Evolutionary conservation across 352 stramenopile genomes (phyloP).

Genomic region (Globisporangium ultimum): DNA sequence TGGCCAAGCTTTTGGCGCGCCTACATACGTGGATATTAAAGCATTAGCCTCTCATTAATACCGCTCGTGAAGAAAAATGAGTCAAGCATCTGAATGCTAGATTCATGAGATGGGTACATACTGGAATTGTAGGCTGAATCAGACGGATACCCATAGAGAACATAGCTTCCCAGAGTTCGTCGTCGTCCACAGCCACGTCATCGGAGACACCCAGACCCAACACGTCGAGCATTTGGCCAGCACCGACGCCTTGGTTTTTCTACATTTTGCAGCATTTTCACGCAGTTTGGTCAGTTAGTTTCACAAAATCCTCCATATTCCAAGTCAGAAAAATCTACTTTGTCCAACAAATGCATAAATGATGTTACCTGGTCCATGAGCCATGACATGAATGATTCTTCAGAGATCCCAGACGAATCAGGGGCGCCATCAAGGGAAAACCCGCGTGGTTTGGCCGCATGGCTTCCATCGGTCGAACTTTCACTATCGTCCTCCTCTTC

Average conservation of each 20-base stretch:
- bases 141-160: slow-evolving; percentile 82
- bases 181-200: slow-evolving; percentile 68
- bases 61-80: not conserved
- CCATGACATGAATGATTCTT: slow-evolving; percentile 82
- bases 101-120: slow-evolving; percentile 15
- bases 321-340: not conserved
- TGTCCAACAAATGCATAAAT: not conserved
- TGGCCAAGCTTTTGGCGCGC: slow-evolving; percentile 46
- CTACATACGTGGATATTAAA: slow-evolving; percentile 8
- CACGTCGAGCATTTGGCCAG: slow-evolving; percentile 72
- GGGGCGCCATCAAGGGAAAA: slow-evolving; percentile 8
- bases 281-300: not conserved
- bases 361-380: slow-evolving; percentile 43
- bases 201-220: slow-evolving; percentile 80
- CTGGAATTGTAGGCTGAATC: slow-evolving; percentile 60
- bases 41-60: not conserved
- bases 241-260: slow-evolving; percentile 57
- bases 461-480: slow-evolving; percentile 1
- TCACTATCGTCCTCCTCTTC: slow-evolving; percentile 12
- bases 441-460: not conserved
- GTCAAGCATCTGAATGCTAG: not conserved
- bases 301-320: too few relatives aligned
- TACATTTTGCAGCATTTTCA: slow-evolving; percentile 12
- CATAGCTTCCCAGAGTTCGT: slow-evolving; percentile 84
- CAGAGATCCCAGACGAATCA: slow-evolving; percentile 44